These are phyloP conservation scores for Ziziphus jujuba DNA, from an alignment of 306 rosid genomes.

Conservation along the genomic window DNA sequence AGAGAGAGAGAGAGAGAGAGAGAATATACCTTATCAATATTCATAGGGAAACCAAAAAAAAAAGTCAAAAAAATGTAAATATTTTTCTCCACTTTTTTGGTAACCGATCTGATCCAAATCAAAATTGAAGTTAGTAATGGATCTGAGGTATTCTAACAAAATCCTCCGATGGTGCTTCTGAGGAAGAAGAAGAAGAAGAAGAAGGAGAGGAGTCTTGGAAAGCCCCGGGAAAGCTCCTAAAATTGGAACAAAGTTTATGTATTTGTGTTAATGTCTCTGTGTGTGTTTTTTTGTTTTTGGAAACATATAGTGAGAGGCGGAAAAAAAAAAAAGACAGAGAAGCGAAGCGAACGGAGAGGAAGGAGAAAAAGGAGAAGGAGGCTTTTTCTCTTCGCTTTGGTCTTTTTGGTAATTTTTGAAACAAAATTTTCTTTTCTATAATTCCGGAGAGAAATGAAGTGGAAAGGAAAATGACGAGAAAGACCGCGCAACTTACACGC, in stretches of 20 bases:
- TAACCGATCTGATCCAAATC: constrained; percentile 49
- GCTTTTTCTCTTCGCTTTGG: background rate
- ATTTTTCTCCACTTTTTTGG: too few species aligned
- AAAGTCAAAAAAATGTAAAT: too few species aligned
- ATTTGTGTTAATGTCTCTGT: background rate
- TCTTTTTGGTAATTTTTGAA: background rate
- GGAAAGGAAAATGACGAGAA: constrained; percentile 32
- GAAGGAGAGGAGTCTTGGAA: background rate
- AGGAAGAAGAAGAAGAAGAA: constrained; percentile 1
- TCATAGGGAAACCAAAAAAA: too few species aligned
- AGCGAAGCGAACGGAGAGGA: too few species aligned
- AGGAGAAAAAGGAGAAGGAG: background rate
- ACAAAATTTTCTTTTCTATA: constrained; percentile 20
- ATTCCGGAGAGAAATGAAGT: constrained; percentile 22
- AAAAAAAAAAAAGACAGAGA: background rate
- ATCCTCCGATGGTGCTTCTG: background rate
- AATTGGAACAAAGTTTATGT: background rate
- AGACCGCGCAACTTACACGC: constrained; percentile 70
- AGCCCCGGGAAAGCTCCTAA: too few species aligned
- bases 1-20: too few species aligned
- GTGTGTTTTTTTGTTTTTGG: background rate
- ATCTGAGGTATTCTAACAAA: background rate
- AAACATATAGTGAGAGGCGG: background rate
- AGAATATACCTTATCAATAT: too few species aligned
- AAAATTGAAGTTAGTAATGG: constrained; percentile 12